Conservation (phyloP, 2,329 filamentous ascomycete genomes). For the Alternaria consortialis region DNA sequence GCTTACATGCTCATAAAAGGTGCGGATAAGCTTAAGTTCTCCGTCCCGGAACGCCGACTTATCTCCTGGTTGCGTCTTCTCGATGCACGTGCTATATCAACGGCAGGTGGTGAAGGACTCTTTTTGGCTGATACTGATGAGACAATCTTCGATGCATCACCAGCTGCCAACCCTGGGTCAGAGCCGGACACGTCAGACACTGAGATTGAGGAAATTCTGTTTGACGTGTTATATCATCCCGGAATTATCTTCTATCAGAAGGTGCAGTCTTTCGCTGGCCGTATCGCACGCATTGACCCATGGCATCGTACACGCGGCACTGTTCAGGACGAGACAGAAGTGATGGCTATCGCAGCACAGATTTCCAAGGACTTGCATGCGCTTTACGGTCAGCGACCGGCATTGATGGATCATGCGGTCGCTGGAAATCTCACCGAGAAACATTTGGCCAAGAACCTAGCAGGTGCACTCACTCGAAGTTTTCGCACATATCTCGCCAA, state of each 20-base stretch:
- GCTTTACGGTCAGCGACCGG: slow-evolving; percentile 61
- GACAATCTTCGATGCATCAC: slow-evolving; percentile 57
- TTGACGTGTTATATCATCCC: slow-evolving; percentile 65
- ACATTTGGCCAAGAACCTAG: slow-evolving; percentile 60
- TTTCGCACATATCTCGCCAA: slow-evolving; percentile 66
- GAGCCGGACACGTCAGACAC: slow-evolving; percentile 40
- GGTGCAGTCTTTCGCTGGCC: slow-evolving; percentile 66
- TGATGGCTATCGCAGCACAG: slow-evolving; percentile 63
- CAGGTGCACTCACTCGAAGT: slow-evolving; percentile 61
- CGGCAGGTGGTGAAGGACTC: slow-evolving; percentile 64
- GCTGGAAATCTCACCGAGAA: slow-evolving; percentile 60
- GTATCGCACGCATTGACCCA: slow-evolving; percentile 65
- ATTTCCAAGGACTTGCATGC: slow-evolving; percentile 62
- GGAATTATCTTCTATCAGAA: slow-evolving; percentile 67
- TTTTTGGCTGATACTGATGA: slow-evolving; percentile 62
- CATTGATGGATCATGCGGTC: slow-evolving; percentile 65
- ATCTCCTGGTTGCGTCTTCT: slow-evolving; percentile 65
- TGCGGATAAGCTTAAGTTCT: slow-evolving; percentile 31
- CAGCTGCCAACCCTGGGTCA: slow-evolving; percentile 45
- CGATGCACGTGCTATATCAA: slow-evolving; percentile 64
- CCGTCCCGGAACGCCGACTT: slow-evolving; percentile 56
- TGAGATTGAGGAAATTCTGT: slow-evolving; percentile 60
- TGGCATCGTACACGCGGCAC: slow-evolving; percentile 66
- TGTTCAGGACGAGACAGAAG: slow-evolving; percentile 66
- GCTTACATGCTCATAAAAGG: slow-evolving; percentile 60